phyloP scores from a whole-genome alignment of 2,329 filamentous ascomycete genomes.

The Diaporthe ilicicola region DNA sequence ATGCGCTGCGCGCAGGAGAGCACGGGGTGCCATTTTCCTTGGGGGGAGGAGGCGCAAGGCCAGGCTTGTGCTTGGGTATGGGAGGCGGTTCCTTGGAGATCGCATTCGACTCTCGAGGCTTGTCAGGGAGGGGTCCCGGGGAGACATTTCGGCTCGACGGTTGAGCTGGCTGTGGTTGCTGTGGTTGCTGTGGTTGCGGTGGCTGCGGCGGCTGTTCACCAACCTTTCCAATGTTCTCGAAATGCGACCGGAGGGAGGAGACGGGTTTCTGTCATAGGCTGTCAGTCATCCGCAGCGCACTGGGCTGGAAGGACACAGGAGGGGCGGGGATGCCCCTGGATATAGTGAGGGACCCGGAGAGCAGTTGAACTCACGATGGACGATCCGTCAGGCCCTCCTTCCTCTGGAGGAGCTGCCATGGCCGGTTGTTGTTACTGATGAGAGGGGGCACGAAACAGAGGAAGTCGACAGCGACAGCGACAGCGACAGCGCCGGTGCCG shows the following conservation, averaged over 20 bases:
- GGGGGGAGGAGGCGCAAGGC: constrained; percentile 30
- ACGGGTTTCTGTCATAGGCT: constrained; percentile 71
- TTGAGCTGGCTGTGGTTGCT: constrained; percentile 44
- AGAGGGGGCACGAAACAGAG: constrained; percentile 24
- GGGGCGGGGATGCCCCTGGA: neutral
- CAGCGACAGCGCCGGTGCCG: neutral
- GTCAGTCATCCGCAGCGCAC: constrained; percentile 38
- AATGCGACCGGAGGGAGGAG: constrained; percentile 81
- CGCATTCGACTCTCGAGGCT: constrained; percentile 51
- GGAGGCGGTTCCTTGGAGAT: constrained; percentile 45
- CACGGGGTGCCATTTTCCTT: constrained; percentile 36
- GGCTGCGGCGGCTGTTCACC: constrained; percentile 46
- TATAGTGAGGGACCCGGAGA: neutral
- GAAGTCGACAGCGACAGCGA: constrained; percentile 4
- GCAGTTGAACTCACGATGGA: constrained; percentile 68
- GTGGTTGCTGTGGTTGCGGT: constrained; percentile 42
- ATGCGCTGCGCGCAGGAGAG: constrained; percentile 42
- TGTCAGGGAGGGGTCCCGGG: constrained; percentile 50
- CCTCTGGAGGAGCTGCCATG: constrained; percentile 31
- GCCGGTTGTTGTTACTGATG: constrained; percentile 23
- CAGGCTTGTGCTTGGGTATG: constrained; percentile 49
- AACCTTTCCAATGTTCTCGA: constrained; percentile 76
- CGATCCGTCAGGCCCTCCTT: constrained; percentile 72
- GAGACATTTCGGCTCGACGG: constrained; percentile 45
- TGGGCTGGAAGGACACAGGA: constrained; percentile 32